These are phyloP conservation scores for Colletotrichum lupini DNA, from an alignment of 2,329 filamentous ascomycete genomes.

Conservation along the genomic window DNA sequence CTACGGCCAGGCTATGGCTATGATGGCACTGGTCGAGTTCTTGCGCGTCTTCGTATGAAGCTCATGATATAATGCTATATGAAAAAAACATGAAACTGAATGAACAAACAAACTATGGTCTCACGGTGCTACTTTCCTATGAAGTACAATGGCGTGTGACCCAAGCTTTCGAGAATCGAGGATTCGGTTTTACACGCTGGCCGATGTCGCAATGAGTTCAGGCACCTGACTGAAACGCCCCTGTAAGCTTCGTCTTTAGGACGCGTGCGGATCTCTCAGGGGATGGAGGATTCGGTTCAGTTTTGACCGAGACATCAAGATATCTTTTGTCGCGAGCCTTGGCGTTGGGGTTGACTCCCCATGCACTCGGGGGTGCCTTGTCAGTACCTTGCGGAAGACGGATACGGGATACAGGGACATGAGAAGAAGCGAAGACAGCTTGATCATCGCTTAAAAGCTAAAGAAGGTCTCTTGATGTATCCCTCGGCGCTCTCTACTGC, in stretches of 20 bases:
- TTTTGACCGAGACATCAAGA: slow-evolving; percentile 7
- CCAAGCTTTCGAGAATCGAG: background rate
- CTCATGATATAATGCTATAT: slow-evolving; percentile 35
- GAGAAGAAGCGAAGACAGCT: background rate
- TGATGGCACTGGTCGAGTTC: slow-evolving; percentile 83
- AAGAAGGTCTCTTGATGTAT: background rate
- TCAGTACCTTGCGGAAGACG: background rate
- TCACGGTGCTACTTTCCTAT: background rate
- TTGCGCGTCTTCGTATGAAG: slow-evolving; percentile 58
- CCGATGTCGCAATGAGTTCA: background rate
- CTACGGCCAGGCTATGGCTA: slow-evolving; percentile 86
- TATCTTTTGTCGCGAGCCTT: background rate
- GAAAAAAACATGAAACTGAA: background rate
- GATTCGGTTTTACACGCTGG: background rate
- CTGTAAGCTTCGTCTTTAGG: background rate
- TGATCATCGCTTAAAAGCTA: background rate
- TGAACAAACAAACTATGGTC: background rate
- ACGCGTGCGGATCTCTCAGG: background rate
- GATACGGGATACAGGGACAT: background rate
- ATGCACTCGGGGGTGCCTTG: slow-evolving; percentile 1
- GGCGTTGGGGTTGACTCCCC: background rate
- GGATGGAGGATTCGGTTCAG: background rate
- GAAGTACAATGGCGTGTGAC: background rate
- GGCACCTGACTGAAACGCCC: no score
- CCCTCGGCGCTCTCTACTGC: background rate